Evolutionary conservation across 805 yeast species (phyloP).

Genomic region (Clavispora carvajalis): DNA sequence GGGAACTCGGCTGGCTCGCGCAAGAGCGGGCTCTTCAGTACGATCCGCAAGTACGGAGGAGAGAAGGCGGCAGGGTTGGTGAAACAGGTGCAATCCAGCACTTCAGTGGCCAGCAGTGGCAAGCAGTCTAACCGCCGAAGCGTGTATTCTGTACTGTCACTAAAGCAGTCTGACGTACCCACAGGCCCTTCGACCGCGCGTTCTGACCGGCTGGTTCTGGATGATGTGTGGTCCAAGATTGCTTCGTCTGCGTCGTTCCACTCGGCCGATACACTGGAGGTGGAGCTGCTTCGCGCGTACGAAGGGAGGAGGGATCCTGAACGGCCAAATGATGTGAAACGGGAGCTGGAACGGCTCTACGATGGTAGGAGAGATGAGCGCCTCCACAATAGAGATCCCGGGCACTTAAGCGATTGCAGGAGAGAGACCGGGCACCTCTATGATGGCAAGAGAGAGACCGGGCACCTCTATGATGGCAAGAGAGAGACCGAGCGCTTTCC

Average conservation of each 20-base stretch:
- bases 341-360: too few relatives aligned
- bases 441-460: too few relatives aligned
- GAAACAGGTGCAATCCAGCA: constrained; percentile 19
- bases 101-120: constrained; percentile 1
- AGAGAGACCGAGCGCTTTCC: too few relatives aligned
- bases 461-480: too few relatives aligned
- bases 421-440: too few relatives aligned
- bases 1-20: constrained; percentile 6
- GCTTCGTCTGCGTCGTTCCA: not conserved
- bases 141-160: not conserved
- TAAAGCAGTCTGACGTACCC: not conserved
- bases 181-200: not conserved
- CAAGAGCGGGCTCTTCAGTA: constrained; percentile 35
- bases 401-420: too few relatives aligned
- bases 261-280: not conserved
- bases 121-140: constrained; percentile 5
- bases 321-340: too few relatives aligned
- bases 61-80: constrained; percentile 36
- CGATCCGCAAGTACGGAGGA: constrained; percentile 36
- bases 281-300: not conserved
- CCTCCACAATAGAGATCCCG: too few relatives aligned
- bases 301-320: too few relatives aligned
- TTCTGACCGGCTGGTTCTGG: not conserved
- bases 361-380: too few relatives aligned
- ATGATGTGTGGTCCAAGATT: not conserved